A percentile compares a stretch with the other conserved stretches of the same genome.
phyloP scores from a whole-genome alignment of 1,139 yeast genomes.

The Candida sp. region DNA sequence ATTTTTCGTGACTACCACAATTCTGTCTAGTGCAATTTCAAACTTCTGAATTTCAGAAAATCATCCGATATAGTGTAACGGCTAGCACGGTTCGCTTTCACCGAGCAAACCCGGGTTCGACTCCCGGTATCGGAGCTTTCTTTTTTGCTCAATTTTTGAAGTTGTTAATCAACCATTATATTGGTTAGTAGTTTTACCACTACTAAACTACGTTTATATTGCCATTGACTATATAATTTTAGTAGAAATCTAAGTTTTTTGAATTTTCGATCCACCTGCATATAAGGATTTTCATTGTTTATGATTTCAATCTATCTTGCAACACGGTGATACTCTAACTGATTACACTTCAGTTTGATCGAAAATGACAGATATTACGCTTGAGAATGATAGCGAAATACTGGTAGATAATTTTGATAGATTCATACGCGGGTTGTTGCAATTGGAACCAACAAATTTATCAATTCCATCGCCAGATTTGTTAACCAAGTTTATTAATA shows the following conservation, averaged over 20 bases:
- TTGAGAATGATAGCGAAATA: background rate
- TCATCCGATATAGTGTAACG: conserved; percentile 73
- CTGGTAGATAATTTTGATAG: background rate
- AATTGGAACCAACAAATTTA: background rate
- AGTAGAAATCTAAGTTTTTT: too few relatives aligned
- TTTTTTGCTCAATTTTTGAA: background rate
- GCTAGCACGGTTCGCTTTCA: conserved; percentile 82
- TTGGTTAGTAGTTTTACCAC: too few relatives aligned
- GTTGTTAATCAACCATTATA: too few relatives aligned
- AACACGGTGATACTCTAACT: background rate
- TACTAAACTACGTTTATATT: too few relatives aligned
- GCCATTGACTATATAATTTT: too few relatives aligned
- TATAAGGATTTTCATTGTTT: background rate
- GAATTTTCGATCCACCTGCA: background rate
- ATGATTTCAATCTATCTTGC: background rate
- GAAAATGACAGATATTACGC: background rate
- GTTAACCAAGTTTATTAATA: conserved; percentile 8
- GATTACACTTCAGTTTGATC: background rate
- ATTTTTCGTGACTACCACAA: too few relatives aligned
- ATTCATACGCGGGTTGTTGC: background rate
- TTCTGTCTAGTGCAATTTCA: background rate
- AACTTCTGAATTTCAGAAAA: background rate
- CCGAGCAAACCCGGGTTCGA: conserved; percentile 84
- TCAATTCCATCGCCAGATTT: background rate
- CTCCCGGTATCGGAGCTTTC: conserved; percentile 66